Conservation (phyloP, 148 eudicot species). For the Gaultheria prostrata region DNA sequence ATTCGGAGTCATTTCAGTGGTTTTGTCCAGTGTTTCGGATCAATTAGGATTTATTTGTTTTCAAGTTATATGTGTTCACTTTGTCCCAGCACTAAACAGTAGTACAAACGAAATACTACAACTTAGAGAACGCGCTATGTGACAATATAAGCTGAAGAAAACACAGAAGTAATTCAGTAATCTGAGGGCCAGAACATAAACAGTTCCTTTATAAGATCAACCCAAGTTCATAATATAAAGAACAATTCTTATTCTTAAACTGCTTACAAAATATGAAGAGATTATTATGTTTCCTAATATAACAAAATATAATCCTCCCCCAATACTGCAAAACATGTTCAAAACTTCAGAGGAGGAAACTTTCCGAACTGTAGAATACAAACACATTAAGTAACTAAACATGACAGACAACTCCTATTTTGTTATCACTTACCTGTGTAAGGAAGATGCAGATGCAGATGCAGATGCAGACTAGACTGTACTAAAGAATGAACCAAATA, state of each 20-base stretch:
- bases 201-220: not conserved
- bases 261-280: not conserved
- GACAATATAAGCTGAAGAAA: not conserved
- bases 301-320: not conserved
- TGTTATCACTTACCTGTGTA: not conserved
- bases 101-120: not conserved
- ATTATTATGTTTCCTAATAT: not conserved
- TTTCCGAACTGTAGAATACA: not conserved
- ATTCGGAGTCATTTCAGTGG: no score
- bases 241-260: not conserved
- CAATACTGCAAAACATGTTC: slow-evolving; percentile 5
- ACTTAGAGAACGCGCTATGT: not conserved
- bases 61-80: no score
- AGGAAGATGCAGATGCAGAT: not conserved
- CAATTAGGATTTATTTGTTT: no score
- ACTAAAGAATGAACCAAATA: not conserved
- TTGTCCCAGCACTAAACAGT: not conserved
- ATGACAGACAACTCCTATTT: not conserved
- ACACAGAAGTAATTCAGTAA: not conserved
- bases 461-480: not conserved
- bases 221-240: slow-evolving; percentile 1
- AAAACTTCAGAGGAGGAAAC: not conserved
- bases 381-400: not conserved
- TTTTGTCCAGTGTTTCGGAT: no score
- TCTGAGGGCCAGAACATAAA: not conserved